phyloP scores from a whole-genome alignment of 805 yeast genomes.

The Lipomyces orientalis region DNA sequence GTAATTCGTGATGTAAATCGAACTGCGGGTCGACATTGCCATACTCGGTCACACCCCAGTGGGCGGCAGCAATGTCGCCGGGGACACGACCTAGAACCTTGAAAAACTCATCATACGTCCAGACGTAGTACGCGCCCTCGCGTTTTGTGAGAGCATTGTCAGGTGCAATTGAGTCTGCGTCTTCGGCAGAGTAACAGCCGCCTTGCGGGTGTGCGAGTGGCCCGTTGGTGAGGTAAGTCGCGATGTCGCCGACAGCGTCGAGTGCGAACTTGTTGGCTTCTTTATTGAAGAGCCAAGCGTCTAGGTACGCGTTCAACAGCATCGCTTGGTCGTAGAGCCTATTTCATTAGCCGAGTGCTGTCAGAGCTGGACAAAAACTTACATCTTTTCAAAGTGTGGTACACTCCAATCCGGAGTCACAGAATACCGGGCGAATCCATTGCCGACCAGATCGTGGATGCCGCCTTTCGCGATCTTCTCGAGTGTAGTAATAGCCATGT shows the following conservation, averaged over 20 bases:
- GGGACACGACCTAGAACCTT: slow-evolving; percentile 37
- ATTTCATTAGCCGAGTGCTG: background rate
- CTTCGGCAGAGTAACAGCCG: slow-evolving; percentile 46
- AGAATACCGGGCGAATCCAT: slow-evolving; percentile 48
- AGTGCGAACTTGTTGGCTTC: slow-evolving; percentile 34
- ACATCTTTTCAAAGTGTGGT: slow-evolving; percentile 50
- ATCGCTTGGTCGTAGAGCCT: slow-evolving; percentile 48
- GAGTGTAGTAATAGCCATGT: slow-evolving; percentile 42
- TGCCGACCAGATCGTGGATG: slow-evolving; percentile 48
- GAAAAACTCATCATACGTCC: slow-evolving; percentile 47
- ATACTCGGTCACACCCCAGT: slow-evolving; percentile 46
- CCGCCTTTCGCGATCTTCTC: slow-evolving; percentile 46
- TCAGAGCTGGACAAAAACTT: background rate
- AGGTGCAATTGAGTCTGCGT: slow-evolving; percentile 44
- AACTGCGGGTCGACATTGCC: slow-evolving; percentile 48
- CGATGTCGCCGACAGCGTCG: slow-evolving; percentile 39
- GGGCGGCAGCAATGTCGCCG: slow-evolving; percentile 45
- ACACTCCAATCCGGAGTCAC: slow-evolving; percentile 50
- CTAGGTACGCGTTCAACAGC: slow-evolving; percentile 45
- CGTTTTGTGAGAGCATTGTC: slow-evolving; percentile 26
- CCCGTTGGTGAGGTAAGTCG: slow-evolving; percentile 39
- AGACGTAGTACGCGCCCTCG: slow-evolving; percentile 48
- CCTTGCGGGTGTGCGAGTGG: slow-evolving; percentile 39
- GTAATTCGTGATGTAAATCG: slow-evolving; percentile 45
- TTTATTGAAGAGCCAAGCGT: slow-evolving; percentile 40